Conservation (phyloP, 495 filamentous ascomycete species). For the Podospora bellae-mahoneyi region DNA sequence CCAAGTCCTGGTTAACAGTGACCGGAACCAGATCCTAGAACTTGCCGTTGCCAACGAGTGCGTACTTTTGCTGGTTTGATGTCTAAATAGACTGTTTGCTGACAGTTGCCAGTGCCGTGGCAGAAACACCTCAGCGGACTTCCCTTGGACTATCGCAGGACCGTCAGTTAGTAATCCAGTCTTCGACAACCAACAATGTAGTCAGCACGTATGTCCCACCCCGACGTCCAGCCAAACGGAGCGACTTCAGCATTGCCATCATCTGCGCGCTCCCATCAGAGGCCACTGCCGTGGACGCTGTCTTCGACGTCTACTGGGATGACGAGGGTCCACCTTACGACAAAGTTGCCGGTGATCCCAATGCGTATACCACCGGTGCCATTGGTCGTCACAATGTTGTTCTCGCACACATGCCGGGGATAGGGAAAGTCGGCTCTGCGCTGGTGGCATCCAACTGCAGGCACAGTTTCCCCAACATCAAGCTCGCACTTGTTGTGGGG, state of each 20-base stretch:
- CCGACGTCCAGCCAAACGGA: not conserved
- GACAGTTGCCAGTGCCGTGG: not conserved
- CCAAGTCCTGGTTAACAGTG: not conserved
- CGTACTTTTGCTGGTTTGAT: not conserved
- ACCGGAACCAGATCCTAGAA: not conserved
- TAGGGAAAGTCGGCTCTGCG: not conserved
- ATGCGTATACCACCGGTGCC: not conserved
- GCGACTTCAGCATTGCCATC: not conserved
- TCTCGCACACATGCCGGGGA: not conserved
- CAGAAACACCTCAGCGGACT: not conserved
- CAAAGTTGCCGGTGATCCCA: not conserved
- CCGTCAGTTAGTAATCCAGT: not conserved
- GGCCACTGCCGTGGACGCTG: not conserved
- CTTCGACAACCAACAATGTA: not conserved
- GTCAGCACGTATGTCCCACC: not conserved
- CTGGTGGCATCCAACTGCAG: not conserved
- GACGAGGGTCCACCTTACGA: not conserved
- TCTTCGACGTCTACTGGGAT: not conserved
- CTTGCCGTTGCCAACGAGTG: not conserved
- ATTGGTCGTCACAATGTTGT: not conserved
- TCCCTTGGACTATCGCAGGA: not conserved
- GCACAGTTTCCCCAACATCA: slow-evolving; percentile 1
- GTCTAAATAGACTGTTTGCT: not conserved
- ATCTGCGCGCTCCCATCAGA: not conserved
- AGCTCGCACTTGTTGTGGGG: not conserved